Base-by-base conservation (phyloP, 2,329 filamentous ascomycete genomes). In the Pleochaeta shiraiana region DNA sequence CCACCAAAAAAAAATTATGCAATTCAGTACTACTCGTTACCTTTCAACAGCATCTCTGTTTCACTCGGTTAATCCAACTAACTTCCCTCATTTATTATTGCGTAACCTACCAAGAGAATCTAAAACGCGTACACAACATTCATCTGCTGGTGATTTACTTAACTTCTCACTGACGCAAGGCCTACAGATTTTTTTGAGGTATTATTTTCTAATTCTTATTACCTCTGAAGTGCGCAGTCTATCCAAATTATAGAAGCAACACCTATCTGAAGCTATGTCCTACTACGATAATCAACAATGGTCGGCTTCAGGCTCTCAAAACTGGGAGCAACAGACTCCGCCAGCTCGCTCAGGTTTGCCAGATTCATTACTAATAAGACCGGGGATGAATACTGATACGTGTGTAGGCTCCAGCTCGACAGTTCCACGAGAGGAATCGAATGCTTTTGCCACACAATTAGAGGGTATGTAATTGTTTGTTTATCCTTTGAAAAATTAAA, bases 371-470 rank as follows among this genome's bases (percentile, higher is more conserved):
- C n/a, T 65, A 65, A 28, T 53, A 55, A 16, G 45, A 26, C 64
- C 39, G 21, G 60, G 9, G 55, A 30, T 45, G 65, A 66, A 65
- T 68, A 70, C 71, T 70, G 67, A 71, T 67, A 64, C 64, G 65
- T 67, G 68, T 71, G 67, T 74, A 89, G 87, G 87, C 76, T 83
- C 87, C 67, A 90, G 81, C 75, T 90, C 87, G 65, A 85, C 86
- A 63, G 83, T 83, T 68, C 82, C 84, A 64, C 83, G 84, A 70
- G 88, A 92, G 69, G 89, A 95, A 67, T 80, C 82, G 65, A 78
- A 80, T 72, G 90, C 90, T 66, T 95, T 95, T 74, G 84, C 83
- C 69, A 86, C 87, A 74, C 90, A 95, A 76, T 86, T 95, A 75
- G 90, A 95, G 78, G 88, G 88, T 93, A 86, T 74, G 86, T 83